Evolutionary conservation across 78 protist species (phyloP).

Genomic region (Isochrysis galbana): DNA sequence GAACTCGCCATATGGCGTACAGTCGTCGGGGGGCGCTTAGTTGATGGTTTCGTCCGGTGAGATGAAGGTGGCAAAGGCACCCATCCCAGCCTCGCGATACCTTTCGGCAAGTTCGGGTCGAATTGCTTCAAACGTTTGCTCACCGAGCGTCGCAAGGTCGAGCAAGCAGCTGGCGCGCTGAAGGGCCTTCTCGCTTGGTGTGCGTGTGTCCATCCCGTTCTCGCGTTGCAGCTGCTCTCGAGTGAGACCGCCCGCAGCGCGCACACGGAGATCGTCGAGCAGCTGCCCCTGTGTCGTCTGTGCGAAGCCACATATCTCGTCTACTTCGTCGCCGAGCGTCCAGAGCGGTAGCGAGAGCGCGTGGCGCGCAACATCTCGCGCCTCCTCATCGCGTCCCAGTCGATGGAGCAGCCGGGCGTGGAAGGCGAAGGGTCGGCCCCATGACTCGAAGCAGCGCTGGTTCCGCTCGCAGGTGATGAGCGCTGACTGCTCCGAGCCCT

Average conservation of each 20-base stretch:
- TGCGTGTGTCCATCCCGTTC: not conserved
- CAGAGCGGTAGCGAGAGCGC: constrained; percentile 9
- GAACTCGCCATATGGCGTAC: no score
- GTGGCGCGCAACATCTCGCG: constrained; percentile 4
- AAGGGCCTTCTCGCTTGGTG: not conserved
- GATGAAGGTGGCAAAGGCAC: not conserved
- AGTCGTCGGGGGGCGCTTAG: no score
- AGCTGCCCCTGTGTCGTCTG: not conserved
- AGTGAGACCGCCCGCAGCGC: not conserved
- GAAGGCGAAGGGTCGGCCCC: not conserved
- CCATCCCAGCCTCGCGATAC: not conserved
- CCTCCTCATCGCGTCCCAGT: not conserved
- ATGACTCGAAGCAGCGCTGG: not conserved
- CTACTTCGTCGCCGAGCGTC: not conserved
- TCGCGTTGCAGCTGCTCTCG: not conserved
- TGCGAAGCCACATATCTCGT: not conserved
- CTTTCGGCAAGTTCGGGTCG: not conserved
- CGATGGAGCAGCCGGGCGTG: not conserved
- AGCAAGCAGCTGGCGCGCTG: not conserved
- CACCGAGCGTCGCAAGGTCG: not conserved
- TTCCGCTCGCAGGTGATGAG: constrained; percentile 7
- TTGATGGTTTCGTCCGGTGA: not conserved
- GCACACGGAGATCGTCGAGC: not conserved
- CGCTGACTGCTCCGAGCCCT: not conserved
- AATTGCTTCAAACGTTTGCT: not conserved